These are phyloP conservation scores for Craterostigma plantagineum DNA, from an alignment of 257 asterid genomes.

Conservation along the genomic window DNA sequence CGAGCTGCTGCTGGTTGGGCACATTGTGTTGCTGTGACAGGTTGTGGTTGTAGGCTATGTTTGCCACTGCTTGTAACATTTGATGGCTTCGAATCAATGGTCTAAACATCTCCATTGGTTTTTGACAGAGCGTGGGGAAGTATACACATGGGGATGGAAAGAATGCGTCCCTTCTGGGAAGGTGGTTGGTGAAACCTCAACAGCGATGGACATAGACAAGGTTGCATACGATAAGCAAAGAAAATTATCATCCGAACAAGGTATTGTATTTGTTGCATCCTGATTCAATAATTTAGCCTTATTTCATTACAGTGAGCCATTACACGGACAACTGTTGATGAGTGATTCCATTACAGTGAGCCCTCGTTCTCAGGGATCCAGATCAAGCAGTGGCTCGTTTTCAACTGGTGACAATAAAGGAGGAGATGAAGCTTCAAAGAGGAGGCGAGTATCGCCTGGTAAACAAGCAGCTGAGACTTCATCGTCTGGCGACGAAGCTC, in stretches of 20 bases:
- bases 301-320: no score
- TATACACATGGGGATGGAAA: conserved; percentile 99
- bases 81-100: not conserved
- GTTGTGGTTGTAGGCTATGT: conserved; percentile 13
- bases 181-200: conserved; percentile 43
- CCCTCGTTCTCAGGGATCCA: conserved; percentile 64
- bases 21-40: conserved; percentile 76
- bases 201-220: conserved; percentile 33
- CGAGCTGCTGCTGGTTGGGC: conserved; percentile 97
- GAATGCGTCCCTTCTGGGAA: conserved; percentile 94
- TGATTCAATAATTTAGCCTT: not conserved
- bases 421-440: conserved; percentile 59
- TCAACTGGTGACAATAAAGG: conserved; percentile 35
- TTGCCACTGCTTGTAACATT: not conserved
- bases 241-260: conserved; percentile 38
- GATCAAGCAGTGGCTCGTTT: conserved; percentile 28
- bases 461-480: conserved; percentile 68
- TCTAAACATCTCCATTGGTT: conserved; percentile 5
- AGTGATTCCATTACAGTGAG: conserved; percentile 45
- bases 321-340: conserved; percentile 9
- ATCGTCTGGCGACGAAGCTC: conserved; percentile 54
- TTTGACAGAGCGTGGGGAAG: conserved; percentile 63
- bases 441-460: conserved; percentile 67
- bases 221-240: conserved; percentile 30
- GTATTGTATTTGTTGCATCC: conserved; percentile 26